Evolutionary conservation across 345 rosid species (phyloP), one percentile per base, ranked within the genome.

Genomic region (Salix udensis): DNA sequence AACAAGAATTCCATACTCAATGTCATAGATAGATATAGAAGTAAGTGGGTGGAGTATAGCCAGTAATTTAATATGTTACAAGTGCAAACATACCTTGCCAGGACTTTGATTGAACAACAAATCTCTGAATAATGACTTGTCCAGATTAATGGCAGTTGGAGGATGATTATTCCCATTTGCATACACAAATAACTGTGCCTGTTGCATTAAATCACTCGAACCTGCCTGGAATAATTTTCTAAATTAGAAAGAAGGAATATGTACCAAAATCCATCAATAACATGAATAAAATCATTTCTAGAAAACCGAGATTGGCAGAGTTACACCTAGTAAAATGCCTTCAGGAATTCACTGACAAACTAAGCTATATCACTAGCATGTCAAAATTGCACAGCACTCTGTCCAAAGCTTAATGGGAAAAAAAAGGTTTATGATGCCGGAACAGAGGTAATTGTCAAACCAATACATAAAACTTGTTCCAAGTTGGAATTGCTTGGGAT

Each of bases 61-160:
- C 42, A 44, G 19, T 26, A 11, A 61, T 50, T 18, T 36, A 58
- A 42, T 6, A 76, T 34, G 31, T 76, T 58, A 58, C 62, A 30
- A 73, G 31, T 46, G 19, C 44, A 37, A n/a, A 46, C 65, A 46
- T 85, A 94, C 99, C 91, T 96, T 96, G 50, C 93, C 82, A 62
- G 95, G 94, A 78, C 95, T 88, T 82, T 90, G 94, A 80, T 96
- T 94, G 83, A 92, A 94, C 67, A 96, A 81, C 77, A 94, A 82
- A 18, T 92, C 98, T 77, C 77, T 87, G 65, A 88, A 79, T 74
- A 96, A 79, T 71, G 97, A 89, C 78, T 88, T 96, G 80, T 96
- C 91, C 18, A 96, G 84, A 72, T 96, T 97, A 70, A 92, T 91
- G 18, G 98, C 96, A 3, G 99, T 94, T 67, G 99, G 97, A 81